These are phyloP conservation scores for Biscutella laevigata DNA, from an alignment of 441 rosid genomes.

Conservation along the genomic window DNA sequence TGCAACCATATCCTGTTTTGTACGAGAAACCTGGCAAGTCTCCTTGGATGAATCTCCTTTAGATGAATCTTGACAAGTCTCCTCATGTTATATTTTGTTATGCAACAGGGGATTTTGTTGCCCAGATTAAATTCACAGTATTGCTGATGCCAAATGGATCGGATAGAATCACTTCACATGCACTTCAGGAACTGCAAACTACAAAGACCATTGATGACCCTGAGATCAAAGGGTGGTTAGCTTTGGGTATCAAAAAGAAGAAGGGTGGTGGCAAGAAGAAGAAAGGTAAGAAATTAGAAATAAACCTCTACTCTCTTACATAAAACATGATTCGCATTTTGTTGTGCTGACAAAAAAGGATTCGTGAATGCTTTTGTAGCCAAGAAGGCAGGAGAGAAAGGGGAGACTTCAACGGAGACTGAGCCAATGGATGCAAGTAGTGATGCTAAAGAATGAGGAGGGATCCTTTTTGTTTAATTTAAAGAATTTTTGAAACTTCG, in stretches of 20 bases:
- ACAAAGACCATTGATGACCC: slow-evolving; percentile 74
- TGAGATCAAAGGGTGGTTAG: slow-evolving; percentile 88
- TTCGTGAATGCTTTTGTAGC: slow-evolving; percentile 19
- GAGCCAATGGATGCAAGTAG: slow-evolving; percentile 65
- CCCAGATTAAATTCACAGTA: slow-evolving; percentile 82
- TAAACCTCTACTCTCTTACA: background rate
- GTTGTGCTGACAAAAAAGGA: background rate
- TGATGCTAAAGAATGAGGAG: slow-evolving; percentile 37
- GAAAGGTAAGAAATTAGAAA: slow-evolving; percentile 45
- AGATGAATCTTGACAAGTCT: background rate
- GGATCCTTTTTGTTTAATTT: slow-evolving; percentile 15
- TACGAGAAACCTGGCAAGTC: slow-evolving; percentile 77
- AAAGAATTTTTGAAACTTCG: slow-evolving; percentile 23
- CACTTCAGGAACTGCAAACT: slow-evolving; percentile 66
- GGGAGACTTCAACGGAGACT: slow-evolving; percentile 42
- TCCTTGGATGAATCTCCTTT: background rate
- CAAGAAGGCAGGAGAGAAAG: slow-evolving; percentile 77
- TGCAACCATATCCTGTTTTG: slow-evolving; percentile 91
- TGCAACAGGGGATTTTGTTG: slow-evolving; percentile 62
- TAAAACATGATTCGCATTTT: background rate
- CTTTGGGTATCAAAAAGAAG: slow-evolving; percentile 81
- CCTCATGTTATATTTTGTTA: background rate
- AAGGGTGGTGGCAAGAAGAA: slow-evolving; percentile 97
- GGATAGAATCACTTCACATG: slow-evolving; percentile 73
- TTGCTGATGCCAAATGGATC: slow-evolving; percentile 94